Evolutionary conservation across 1,284 basidiomycete species (phyloP).

Genomic region (Fomitopsis pinicola): DNA sequence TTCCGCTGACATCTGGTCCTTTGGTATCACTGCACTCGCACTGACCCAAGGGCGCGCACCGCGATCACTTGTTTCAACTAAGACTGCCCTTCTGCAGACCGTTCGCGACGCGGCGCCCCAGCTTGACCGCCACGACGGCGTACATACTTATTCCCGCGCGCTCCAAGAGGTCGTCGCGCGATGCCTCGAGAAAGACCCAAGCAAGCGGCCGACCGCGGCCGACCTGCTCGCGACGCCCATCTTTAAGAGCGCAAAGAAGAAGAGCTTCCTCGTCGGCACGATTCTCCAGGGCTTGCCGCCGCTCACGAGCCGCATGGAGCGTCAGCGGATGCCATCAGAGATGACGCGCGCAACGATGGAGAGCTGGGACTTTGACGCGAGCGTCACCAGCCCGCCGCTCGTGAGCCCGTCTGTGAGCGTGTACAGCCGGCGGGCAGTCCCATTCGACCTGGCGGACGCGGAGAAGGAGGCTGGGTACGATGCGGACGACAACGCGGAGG

Average conservation of each 20-base stretch:
- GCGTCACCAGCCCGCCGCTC: conserved; percentile 8
- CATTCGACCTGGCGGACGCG: conserved; percentile 1
- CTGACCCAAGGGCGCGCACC: conserved; percentile 82
- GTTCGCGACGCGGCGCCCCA: conserved; percentile 72
- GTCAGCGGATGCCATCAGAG: conserved; percentile 34
- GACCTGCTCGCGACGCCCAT: conserved; percentile 78
- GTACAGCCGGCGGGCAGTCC: conserved; percentile 16
- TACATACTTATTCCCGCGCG: conserved; percentile 74
- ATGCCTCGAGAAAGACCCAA: conserved; percentile 81
- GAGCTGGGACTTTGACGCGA: conserved; percentile 60
- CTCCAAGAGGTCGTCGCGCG: conserved; percentile 80
- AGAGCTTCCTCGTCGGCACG: conserved; percentile 66
- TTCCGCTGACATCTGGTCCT: conserved; percentile 89
- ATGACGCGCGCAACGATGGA: conserved; percentile 48
- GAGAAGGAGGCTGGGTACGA: conserved; percentile 6
- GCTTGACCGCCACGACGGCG: conserved; percentile 66
- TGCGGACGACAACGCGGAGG: conserved; percentile 3
- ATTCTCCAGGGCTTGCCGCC: conserved; percentile 74
- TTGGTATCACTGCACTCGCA: conserved; percentile 87
- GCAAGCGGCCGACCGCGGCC: conserved; percentile 72
- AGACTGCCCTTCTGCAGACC: conserved; percentile 72
- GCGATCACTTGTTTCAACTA: conserved; percentile 70
- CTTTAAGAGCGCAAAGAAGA: conserved; percentile 76
- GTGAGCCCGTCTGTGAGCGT: conserved; percentile 23
- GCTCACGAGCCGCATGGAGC: conserved; percentile 65